Conservation (phyloP, 108 stramenopile genomes). For the Parmales sp. region DNA sequence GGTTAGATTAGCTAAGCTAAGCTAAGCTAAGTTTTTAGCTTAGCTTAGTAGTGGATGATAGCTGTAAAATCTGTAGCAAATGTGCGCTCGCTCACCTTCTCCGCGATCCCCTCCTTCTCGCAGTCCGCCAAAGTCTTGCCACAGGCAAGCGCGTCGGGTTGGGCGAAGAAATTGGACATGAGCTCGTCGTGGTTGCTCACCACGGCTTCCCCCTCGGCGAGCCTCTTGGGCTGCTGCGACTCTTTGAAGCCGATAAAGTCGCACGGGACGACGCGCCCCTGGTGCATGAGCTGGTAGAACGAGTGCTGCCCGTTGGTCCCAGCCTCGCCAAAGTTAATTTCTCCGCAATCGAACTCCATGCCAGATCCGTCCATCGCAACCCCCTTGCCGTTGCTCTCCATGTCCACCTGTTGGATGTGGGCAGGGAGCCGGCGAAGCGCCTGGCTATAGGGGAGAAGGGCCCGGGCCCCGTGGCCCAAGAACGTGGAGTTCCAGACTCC, state of each 20-base stretch:
- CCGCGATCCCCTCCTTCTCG: conserved; percentile 73
- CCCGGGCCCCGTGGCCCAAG: conserved; percentile 80
- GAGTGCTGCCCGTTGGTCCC: conserved; percentile 90
- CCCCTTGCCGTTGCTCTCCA: conserved; percentile 97
- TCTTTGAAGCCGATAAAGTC: conserved; percentile 96
- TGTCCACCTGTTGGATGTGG: conserved; percentile 95
- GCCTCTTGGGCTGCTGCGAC: conserved; percentile 53
- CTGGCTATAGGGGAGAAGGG: conserved; percentile 85
- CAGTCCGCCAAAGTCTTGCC: conserved; percentile 78
- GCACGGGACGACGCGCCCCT: conserved; percentile 86
- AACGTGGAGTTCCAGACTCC: conserved; percentile 98
- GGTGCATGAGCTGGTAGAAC: conserved; percentile 97
- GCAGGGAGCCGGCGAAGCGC: conserved; percentile 83
- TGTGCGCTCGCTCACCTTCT: conserved; percentile 10
- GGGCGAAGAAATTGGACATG: conserved; percentile 98
- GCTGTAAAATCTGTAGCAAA: no score
- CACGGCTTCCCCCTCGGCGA: conserved; percentile 52
- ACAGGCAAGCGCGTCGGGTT: conserved; percentile 92
- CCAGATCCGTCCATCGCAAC: conserved; percentile 58
- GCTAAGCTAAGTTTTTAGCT: no score
- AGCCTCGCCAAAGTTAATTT: conserved; percentile 85
- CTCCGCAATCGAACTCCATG: conserved; percentile 57
- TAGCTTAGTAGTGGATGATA: no score
- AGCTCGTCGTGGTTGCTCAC: conserved; percentile 96
- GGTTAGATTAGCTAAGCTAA: no score